These are phyloP conservation scores for Hanseniaspora singularis DNA, from an alignment of 805 yeast genomes.

Conservation along the genomic window DNA sequence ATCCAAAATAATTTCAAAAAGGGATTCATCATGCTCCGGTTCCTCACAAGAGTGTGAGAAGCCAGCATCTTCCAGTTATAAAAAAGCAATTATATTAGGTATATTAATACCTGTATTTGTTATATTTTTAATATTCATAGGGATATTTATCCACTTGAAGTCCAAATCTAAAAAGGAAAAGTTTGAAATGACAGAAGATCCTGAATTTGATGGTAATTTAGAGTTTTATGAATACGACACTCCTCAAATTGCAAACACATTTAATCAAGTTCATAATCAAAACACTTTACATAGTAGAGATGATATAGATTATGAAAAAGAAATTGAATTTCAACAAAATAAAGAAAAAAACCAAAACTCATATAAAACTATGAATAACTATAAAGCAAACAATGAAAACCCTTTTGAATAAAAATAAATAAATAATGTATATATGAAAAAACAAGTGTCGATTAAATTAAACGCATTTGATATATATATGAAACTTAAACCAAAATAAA, in stretches of 20 bases:
- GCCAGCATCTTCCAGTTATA: constrained; percentile 11
- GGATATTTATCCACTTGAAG: constrained; percentile 9
- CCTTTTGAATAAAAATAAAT: no score
- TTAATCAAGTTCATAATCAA: constrained; percentile 2
- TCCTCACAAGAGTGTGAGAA: constrained; percentile 13
- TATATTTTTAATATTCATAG: constrained; percentile 4
- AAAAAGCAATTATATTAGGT: constrained; percentile 11
- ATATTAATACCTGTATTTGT: constrained; percentile 15
- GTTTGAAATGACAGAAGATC: constrained; percentile 11
- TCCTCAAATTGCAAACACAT: constrained; percentile 9
- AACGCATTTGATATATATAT: no score
- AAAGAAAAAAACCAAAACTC: not conserved
- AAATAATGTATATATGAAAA: no score
- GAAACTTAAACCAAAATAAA: no score
- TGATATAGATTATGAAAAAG: not conserved
- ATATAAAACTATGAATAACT: no score
- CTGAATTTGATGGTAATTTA: constrained; percentile 15
- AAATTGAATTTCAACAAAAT: not conserved
- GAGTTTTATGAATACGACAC: constrained; percentile 15
- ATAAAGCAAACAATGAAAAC: no score
- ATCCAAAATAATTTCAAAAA: not conserved
- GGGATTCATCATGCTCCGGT: constrained; percentile 10
- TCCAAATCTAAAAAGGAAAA: constrained; percentile 11
- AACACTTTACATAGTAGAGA: not conserved
- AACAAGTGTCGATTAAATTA: no score